Evolutionary conservation across 257 asterid genomes (phyloP), one percentile per base, ranked within the genome.

Genomic region (Gardenia jasminoides): DNA sequence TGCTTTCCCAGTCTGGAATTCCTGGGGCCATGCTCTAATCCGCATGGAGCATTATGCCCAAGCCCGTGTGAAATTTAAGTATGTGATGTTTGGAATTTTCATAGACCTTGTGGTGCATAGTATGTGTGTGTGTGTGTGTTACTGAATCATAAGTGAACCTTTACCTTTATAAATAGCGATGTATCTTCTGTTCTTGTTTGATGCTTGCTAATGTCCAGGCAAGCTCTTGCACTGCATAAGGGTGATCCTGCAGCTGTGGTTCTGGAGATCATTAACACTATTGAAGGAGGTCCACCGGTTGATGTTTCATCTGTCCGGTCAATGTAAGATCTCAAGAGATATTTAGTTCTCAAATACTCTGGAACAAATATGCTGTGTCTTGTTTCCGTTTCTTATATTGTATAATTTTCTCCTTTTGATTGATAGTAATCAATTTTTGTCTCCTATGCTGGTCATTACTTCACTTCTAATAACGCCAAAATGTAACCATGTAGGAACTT

Each of bases 1-100:
- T 74, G 92, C 91, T 78, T 90, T 92, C 80, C 97, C 98, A 46
- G 99, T 92, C 72, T 95, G 99, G 99, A 90, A 80, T 83, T 90
- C 98, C 68, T 95, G 99, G 99, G 98, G 99, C 67, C 98, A 88
- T 87, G 97, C 99, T 77, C 90, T 95, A 77, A 87, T 95, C 79
- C 89, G 96, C 83, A 95, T 91, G 97, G 98, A 95, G 84, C 98
- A 88, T 86, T 93, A 93, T 84, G 91, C 98, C 46, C 99, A 95
- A 82, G 99, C 98, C 87, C 97, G 98, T 68, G 97, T 93, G 78
- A 95, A 95, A 86, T 95, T 93, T 88, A 95, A 91, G 99, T 95
- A 95, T 72, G 88, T 56, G 71, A 67, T 19, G 30, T 50, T 59
- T 43, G 52, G 66, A 36, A 59, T 76, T 78, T 4, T 26, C 48